phyloP scores from a whole-genome alignment of 768 basidiomycete species.

The Dioszegia hungarica region DNA sequence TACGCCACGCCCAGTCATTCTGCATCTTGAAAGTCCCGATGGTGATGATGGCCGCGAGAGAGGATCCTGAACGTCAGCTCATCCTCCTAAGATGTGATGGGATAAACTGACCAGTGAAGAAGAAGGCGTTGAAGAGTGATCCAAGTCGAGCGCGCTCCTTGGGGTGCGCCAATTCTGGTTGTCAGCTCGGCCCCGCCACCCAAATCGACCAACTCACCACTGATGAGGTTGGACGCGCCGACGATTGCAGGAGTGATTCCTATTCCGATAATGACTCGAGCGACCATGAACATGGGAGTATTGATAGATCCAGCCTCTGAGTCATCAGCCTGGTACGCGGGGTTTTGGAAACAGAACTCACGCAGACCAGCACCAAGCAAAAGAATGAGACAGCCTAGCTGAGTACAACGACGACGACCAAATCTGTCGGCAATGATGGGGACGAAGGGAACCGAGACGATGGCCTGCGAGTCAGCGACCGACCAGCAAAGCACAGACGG shows the following conservation, averaged over 20 bases:
- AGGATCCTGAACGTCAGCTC: slow-evolving; percentile 53
- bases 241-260: slow-evolving; percentile 12
- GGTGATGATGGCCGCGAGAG: slow-evolving; percentile 53
- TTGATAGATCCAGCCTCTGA: not conserved
- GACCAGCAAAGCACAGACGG: not conserved
- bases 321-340: not conserved
- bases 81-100: not conserved
- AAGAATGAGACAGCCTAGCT: slow-evolving; percentile 3
- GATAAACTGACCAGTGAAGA: slow-evolving; percentile 10
- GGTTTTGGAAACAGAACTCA: not conserved
- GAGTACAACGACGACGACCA: slow-evolving; percentile 2
- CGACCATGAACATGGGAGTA: slow-evolving; percentile 8
- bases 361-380: slow-evolving; percentile 2
- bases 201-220: not conserved
- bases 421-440: slow-evolving; percentile 4
- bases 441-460: slow-evolving; percentile 9
- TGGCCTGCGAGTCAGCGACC: slow-evolving; percentile 4
- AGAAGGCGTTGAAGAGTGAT: slow-evolving; percentile 17
- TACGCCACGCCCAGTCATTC: slow-evolving; percentile 56
- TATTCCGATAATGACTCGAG: slow-evolving; percentile 7
- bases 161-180: slow-evolving; percentile 11
- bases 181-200: not conserved
- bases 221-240: slow-evolving; percentile 7
- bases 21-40: slow-evolving; percentile 59
- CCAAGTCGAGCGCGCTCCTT: slow-evolving; percentile 17